Evolutionary conservation across 2,329 filamentous ascomycete genomes (phyloP), one percentile per base, ranked within the genome.

Genomic region (Exutisphaerella laricina): DNA sequence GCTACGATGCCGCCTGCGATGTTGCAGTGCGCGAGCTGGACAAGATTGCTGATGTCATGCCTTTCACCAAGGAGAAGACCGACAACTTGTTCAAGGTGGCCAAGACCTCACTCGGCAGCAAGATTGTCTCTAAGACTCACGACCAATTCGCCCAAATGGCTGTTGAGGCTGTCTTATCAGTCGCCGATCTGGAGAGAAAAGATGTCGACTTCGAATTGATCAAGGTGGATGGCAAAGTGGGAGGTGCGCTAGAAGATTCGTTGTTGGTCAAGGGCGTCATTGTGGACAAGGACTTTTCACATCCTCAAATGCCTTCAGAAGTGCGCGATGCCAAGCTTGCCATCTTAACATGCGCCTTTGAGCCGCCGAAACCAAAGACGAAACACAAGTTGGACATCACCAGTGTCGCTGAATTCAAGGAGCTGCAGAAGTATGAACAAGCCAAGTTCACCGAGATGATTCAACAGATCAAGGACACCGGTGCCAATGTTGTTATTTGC

Each of bases 301-400:
- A 98, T 68, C 92, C 92, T 9, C 92, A 98, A 72, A 98, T 98
- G 92, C 92, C 92, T 8, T 86, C 85, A 38, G 88, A 96, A 69
- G 90, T 98, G 53, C 79, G 75, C 58, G 88, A 98, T 69, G 94
- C 92, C 63, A 97, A 96, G 75, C 82, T 98, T 62, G 92, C 92
- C 57, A 98, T 98, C 60, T 73, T 98, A 47, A 98, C 92, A 39
- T 98, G 92, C 67, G 88, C 92, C 3, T 98, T 98, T 64, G 92
- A 98, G 73, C 92, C 92, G 22, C 92, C 92, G 38, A 98, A 98
- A 78, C 92, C 92, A 56, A 98, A 98, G 80, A 98, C 92, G 35
- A 98, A 98, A 79, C 92, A 98, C 72, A 94, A 96, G 75, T 79
- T 98, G 49, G 92, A 98, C 63, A 98, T 98, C 63, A 92, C 88